Base-by-base conservation (phyloP, 345 rosid genomes). In the Euphorbia lathyris region DNA sequence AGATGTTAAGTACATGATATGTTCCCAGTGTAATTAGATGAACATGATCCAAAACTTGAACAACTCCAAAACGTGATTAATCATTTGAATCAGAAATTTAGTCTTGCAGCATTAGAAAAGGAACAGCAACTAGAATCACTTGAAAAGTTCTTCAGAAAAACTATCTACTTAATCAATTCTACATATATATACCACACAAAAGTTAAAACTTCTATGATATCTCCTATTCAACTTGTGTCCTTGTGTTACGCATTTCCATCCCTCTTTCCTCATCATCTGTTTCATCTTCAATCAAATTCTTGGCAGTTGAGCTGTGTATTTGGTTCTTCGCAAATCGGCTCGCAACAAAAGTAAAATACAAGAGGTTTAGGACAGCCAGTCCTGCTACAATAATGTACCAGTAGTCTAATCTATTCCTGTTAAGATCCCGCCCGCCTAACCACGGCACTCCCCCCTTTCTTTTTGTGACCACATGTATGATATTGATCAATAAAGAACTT, bases 391-490 rank as follows among this genome's bases (percentile, higher is more conserved):
- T 60, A 81, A 67, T 76, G 72, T 79, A 88, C 64, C 77, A 91
- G 64, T 79, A 66, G 58, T 88, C 88, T 3, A 91, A 83, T 74
- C 53, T 76, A 52, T 80, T 80, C 66, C 77, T 72, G 69, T 88
- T 88, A 48, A 84, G 81, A 65, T 91, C 95, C n/a, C 65, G 85
- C 8, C 85, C 87, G 11, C 91, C 91, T 36, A 88, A 65, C 95
- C 91, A 88, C 9, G 85, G 79, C 0, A 74, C 48, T 19, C 65
- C 50, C 19, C 85, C 81, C 5, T 47, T 19, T 25, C 58, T 75
- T 9, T 22, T 58, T 0, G 84, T 78, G 25, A 57, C 52, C 5
- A 9, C 12, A 64, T 82, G 86, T 11, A 85, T 79, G 25, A 86
- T 20, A 74, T 81, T 83, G 40, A 86, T 81, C 20, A 87, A 67